A percentile compares a stretch with the other conserved stretches of the same genome.
These are phyloP conservation scores for Colletotrichum australisinense DNA, from an alignment of 2,329 filamentous ascomycete genomes.

Conservation along the genomic window DNA sequence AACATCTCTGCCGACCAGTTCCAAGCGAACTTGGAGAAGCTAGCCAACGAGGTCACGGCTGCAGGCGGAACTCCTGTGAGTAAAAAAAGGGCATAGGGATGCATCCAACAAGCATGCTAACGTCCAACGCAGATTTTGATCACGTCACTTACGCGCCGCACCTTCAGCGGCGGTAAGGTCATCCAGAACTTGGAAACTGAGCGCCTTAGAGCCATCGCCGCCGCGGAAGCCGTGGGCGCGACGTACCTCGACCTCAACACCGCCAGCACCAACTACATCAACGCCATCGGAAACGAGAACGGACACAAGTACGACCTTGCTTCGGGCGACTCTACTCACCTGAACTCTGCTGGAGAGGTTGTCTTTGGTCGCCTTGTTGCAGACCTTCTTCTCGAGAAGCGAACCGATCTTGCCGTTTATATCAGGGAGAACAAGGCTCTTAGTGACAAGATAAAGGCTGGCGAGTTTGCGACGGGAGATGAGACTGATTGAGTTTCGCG, in stretches of 20 bases:
- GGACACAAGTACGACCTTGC: conserved; percentile 59
- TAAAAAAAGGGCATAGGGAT: too few relatives aligned
- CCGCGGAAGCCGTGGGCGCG: conserved; percentile 53
- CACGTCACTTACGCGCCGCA: conserved; percentile 65
- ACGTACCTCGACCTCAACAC: conserved; percentile 62
- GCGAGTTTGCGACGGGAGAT: conserved; percentile 42
- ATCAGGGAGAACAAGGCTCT: conserved; percentile 45
- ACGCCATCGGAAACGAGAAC: conserved; percentile 60
- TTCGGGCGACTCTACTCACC: conserved; percentile 64
- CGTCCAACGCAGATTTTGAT: conserved; percentile 53
- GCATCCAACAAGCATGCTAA: conserved; percentile 22
- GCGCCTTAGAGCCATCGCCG: conserved; percentile 57
- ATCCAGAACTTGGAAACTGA: conserved; percentile 60
- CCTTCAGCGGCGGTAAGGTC: conserved; percentile 56
- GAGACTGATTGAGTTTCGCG: conserved; percentile 10
- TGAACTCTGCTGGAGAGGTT: conserved; percentile 63
- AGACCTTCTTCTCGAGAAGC: conserved; percentile 55
- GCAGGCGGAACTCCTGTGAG: conserved; percentile 57
- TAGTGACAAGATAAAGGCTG: conserved; percentile 46
- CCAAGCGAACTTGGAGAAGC: conserved; percentile 60
- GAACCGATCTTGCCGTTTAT: conserved; percentile 39
- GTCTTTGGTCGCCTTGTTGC: conserved; percentile 70
- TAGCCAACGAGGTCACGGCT: conserved; percentile 55
- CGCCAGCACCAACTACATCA: conserved; percentile 62
- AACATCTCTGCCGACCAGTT: conserved; percentile 60